Evolutionary conservation across 306 rosid genomes (phyloP).

Genomic region (Rubus idaeus): DNA sequence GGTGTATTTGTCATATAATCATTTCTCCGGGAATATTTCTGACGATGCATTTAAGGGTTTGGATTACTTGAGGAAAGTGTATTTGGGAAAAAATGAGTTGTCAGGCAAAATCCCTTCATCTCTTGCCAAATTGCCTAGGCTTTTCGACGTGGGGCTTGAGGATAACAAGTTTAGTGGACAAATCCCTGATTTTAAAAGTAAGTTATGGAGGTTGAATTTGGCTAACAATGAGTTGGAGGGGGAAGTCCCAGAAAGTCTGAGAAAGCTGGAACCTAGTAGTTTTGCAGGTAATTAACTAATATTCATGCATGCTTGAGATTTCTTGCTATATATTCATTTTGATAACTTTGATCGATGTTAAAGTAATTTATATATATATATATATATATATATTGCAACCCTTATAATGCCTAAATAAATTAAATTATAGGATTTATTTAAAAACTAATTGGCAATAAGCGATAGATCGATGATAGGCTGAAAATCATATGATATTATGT

Average conservation of each 20-base stretch:
- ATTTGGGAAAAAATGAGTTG: constrained; percentile 57
- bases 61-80: constrained; percentile 50
- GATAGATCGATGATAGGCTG: too few species aligned
- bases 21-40: constrained; percentile 66
- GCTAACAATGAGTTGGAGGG: constrained; percentile 71
- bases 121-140: constrained; percentile 48
- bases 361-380: too few species aligned
- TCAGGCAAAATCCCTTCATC: constrained; percentile 73
- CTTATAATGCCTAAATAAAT: too few species aligned
- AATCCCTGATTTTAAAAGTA: constrained; percentile 50
- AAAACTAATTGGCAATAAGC: too few species aligned
- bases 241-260: constrained; percentile 58
- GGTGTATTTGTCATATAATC: constrained; percentile 61
- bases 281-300: constrained; percentile 50
- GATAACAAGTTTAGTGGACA: constrained; percentile 72
- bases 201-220: constrained; percentile 43
- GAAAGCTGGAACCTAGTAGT: constrained; percentile 27
- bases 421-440: too few species aligned
- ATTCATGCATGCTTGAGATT: not conserved
- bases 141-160: constrained; percentile 52
- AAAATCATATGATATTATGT: too few species aligned
- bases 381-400: too few species aligned
- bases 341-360: not conserved
- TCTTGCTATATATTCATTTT: not conserved
- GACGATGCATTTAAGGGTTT: constrained; percentile 58